phyloP scores from a whole-genome alignment of 2,329 filamentous ascomycete species.

The Dothiorella sarmentorum region DNA sequence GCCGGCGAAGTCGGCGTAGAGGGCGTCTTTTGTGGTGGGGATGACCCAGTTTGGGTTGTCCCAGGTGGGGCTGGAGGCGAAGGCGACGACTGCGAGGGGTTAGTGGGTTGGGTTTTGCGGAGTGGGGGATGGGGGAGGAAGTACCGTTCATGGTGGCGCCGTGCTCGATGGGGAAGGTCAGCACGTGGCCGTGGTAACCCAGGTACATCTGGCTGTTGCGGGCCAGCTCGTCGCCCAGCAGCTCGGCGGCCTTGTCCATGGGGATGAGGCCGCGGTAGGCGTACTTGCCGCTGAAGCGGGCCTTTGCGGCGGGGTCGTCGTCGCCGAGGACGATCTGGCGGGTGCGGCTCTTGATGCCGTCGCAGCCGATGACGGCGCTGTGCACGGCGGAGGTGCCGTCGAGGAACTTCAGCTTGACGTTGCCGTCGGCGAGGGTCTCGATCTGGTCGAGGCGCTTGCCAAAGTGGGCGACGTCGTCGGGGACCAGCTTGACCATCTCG shows the following conservation, averaged over 20 bases:
- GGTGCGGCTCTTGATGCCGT: slow-evolving; percentile 60
- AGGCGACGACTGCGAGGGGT: slow-evolving; percentile 41
- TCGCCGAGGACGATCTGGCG: slow-evolving; percentile 52
- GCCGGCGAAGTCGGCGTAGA: slow-evolving; percentile 37
- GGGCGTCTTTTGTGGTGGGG: slow-evolving; percentile 40
- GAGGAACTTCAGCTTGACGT: slow-evolving; percentile 37
- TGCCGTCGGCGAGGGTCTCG: slow-evolving; percentile 26
- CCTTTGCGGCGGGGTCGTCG: slow-evolving; percentile 42
- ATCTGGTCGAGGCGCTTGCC: slow-evolving; percentile 36
- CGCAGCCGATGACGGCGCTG: slow-evolving; percentile 56
- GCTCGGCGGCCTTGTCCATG: slow-evolving; percentile 51
- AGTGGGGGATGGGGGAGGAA: not conserved
- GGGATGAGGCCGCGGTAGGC: slow-evolving; percentile 62
- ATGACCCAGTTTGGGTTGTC: slow-evolving; percentile 39
- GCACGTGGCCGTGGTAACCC: slow-evolving; percentile 55
- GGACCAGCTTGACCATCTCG: slow-evolving; percentile 48
- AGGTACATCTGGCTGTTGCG: slow-evolving; percentile 54
- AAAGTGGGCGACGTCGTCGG: slow-evolving; percentile 39
- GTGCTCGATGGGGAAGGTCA: slow-evolving; percentile 61
- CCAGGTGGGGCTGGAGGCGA: slow-evolving; percentile 46
- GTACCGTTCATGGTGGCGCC: slow-evolving; percentile 54
- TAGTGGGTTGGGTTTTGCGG: not conserved
- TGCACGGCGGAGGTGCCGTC: slow-evolving; percentile 46
- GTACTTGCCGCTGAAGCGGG: slow-evolving; percentile 56
- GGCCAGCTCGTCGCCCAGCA: slow-evolving; percentile 50